Conservation (phyloP, 2,329 filamentous ascomycete species). For the Lasiodiplodia gonubiensis region DNA sequence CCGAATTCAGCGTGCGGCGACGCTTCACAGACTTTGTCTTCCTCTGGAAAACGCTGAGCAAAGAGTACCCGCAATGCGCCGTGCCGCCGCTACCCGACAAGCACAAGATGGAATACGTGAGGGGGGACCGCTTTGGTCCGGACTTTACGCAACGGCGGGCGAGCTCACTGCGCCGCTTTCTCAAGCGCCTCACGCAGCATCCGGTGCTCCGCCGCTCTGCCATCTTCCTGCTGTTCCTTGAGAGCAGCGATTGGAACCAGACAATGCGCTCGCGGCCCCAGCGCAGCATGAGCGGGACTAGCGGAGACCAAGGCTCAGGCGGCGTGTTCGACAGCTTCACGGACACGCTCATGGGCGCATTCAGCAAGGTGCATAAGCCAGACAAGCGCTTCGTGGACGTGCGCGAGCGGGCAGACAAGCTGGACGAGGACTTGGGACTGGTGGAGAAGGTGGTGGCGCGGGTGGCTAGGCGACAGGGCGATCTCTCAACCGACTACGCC, state of each 20-base stretch:
- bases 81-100: conserved; percentile 96
- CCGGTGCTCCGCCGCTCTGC: conserved; percentile 83
- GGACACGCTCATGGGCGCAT: conserved; percentile 95
- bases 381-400: conserved; percentile 96
- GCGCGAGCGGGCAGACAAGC: conserved; percentile 86
- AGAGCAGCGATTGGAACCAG: conserved; percentile 94
- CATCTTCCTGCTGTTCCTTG: conserved; percentile 87
- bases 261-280: conserved; percentile 82
- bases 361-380: conserved; percentile 93
- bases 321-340: conserved; percentile 94
- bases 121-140: conserved; percentile 89
- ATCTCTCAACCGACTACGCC: conserved; percentile 84
- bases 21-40: conserved; percentile 99
- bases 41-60: conserved; percentile 85
- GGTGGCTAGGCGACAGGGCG: conserved; percentile 83
- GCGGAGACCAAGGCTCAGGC: conserved; percentile 52
- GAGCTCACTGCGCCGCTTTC: conserved; percentile 88
- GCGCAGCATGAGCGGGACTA: conserved; percentile 59
- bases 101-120: conserved; percentile 98
- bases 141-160: conserved; percentile 91
- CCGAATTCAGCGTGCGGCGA: conserved; percentile 78
- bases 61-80: conserved; percentile 88
- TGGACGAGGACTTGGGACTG: conserved; percentile 86
- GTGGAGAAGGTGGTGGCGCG: conserved; percentile 96
- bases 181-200: conserved; percentile 84